Percentiles rank a stretch among this genome's conserved stretches.
Evolutionary conservation across 2,329 filamentous ascomycete species (phyloP).

Genomic region (Colletotrichum sp.): DNA sequence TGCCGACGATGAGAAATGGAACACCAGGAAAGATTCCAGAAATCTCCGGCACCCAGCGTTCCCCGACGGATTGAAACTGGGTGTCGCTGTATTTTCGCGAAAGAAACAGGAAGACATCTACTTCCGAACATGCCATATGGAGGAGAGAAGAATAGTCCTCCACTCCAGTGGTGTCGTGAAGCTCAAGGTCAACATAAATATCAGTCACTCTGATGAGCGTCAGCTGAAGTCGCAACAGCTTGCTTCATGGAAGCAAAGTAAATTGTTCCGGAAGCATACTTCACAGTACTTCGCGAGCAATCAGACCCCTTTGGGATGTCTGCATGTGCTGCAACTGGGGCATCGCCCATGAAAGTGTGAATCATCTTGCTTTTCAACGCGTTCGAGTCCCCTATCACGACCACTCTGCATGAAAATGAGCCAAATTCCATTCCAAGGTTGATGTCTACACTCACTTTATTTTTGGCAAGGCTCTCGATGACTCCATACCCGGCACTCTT

Average conservation of each 20-base stretch:
- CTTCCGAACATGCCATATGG: neutral
- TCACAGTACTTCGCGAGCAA: neutral
- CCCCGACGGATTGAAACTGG: neutral
- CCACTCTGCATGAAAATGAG: neutral
- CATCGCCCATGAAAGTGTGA: neutral
- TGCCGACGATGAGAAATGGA: neutral
- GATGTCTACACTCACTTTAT: neutral
- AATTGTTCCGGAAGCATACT: rapidly evolving
- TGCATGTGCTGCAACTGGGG: neutral
- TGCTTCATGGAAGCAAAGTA: neutral
- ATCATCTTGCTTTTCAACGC: neutral
- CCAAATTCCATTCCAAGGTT: neutral
- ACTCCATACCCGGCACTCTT: neutral
- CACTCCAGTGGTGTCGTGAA: neutral
- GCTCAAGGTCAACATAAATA: neutral
- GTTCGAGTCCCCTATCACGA: neutral
- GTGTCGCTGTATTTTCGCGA: neutral
- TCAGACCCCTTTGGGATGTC: neutral
- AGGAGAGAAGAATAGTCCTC: neutral
- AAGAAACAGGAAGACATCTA: neutral
- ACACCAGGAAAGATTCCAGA: neutral
- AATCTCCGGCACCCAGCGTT: neutral
- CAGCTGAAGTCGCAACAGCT: neutral
- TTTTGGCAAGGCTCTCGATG: neutral
- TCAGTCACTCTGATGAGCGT: neutral